Conservation (phyloP, 441 rosid genomes). For the Caryocar brasiliense region DNA sequence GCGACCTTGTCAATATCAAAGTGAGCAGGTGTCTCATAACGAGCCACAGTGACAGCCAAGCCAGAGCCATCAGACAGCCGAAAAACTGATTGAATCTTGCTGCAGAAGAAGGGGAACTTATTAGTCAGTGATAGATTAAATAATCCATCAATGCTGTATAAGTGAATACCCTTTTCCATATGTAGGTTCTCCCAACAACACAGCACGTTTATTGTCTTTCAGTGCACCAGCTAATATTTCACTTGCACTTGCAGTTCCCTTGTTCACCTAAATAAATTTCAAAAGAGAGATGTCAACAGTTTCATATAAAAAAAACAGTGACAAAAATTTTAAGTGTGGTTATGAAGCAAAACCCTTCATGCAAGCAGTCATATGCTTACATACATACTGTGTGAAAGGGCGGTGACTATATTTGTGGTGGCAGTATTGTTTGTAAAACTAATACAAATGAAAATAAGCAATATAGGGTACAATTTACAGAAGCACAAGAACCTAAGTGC, state of each 20-base stretch:
- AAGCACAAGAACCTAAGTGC: too few relatives aligned
- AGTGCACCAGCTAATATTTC: slow-evolving; percentile 88
- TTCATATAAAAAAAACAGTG: too few relatives aligned
- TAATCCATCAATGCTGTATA: neutral
- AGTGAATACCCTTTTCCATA: slow-evolving; percentile 81
- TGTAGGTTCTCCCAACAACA: slow-evolving; percentile 80
- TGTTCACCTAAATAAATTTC: slow-evolving; percentile 61
- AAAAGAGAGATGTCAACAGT: neutral
- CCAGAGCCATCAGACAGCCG: slow-evolving; percentile 92
- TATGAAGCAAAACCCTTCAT: too few relatives aligned
- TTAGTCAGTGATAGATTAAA: slow-evolving; percentile 5
- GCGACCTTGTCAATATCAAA: slow-evolving; percentile 74
- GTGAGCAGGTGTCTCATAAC: slow-evolving; percentile 89
- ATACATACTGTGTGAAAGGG: too few relatives aligned
- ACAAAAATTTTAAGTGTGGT: too few relatives aligned
- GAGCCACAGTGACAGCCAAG: slow-evolving; percentile 83
- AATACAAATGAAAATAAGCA: too few relatives aligned
- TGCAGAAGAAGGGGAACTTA: slow-evolving; percentile 22
- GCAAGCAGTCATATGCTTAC: too few relatives aligned
- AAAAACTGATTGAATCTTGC: slow-evolving; percentile 92
- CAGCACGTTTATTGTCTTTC: slow-evolving; percentile 89
- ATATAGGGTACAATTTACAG: too few relatives aligned
- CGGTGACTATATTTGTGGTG: too few relatives aligned
- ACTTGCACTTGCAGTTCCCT: slow-evolving; percentile 97
- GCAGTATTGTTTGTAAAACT: too few relatives aligned